phyloP scores from a whole-genome alignment of 768 basidiomycete species.

The Xanthoconium stramineum region DNA sequence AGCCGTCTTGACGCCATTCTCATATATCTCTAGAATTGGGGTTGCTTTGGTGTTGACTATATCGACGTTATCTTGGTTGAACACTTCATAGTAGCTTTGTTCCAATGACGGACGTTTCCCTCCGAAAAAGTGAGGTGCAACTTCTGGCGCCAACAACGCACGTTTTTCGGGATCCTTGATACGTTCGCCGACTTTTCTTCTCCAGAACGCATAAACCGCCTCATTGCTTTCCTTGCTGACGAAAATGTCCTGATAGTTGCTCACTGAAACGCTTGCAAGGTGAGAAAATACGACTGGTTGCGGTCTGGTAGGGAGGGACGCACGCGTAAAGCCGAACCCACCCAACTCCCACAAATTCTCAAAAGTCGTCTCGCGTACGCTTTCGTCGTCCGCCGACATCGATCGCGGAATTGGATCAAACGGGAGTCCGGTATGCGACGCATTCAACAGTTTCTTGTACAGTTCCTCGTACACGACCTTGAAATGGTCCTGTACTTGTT shows the following conservation, averaged over 20 bases:
- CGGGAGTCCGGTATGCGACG: neutral
- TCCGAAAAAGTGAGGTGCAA: conserved; percentile 9
- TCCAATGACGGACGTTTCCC: conserved; percentile 6
- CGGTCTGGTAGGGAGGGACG: too few relatives aligned
- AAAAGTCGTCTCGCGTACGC: conserved; percentile 8
- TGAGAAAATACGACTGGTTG: too few relatives aligned
- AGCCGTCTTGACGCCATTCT: conserved; percentile 6
- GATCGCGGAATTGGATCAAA: neutral
- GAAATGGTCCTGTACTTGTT: conserved; percentile 9
- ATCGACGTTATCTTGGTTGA: conserved; percentile 18
- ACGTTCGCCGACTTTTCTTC: conserved; percentile 12
- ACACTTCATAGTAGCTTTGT: conserved; percentile 10
- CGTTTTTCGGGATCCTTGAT: conserved; percentile 12
- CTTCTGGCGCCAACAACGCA: conserved; percentile 8
- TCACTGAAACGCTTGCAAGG: neutral
- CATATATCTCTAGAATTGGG: conserved; percentile 8
- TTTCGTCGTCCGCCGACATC: conserved; percentile 1
- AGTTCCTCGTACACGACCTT: conserved; percentile 10
- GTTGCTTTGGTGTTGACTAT: conserved; percentile 6
- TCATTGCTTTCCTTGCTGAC: neutral
- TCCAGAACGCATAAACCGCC: neutral
- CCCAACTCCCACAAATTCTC: conserved; percentile 7
- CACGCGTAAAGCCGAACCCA: conserved; percentile 7
- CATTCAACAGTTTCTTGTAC: neutral
- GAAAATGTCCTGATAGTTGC: conserved; percentile 3